Base-by-base conservation (phyloP, 2,329 filamentous ascomycete genomes). In the Hypoxylon sp. region DNA sequence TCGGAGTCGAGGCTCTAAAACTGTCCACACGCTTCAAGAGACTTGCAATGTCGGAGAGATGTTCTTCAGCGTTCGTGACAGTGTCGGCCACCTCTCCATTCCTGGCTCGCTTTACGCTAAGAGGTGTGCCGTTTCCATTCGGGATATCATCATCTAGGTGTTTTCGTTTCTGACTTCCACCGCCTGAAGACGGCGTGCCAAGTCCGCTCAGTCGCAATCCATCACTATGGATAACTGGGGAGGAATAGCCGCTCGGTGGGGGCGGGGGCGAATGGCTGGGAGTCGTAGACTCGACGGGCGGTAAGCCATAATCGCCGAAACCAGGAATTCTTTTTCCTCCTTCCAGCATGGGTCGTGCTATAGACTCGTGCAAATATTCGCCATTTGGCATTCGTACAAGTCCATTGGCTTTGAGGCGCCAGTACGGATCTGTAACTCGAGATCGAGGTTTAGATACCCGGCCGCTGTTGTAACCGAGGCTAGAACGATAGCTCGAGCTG, bases 321-420 rank as follows among this genome's bases (percentile, higher is more conserved):
- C 80, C 80, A 0, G 78, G 73, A 60, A 80, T 82, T 6, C 79
- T 79, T 67, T 81, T 82, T 27, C 81, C 81, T 50, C 81, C 79
- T 60, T 79, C 77, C 44, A 82, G 74, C 72, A 85, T 82, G 27
- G 85, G 82, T 37, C 81, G 73, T 11, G 84, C 85, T 44, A 89
- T 79, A 2, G 81, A 80, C 68, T 88, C 86, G 5, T 86, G 86
- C 2, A 87, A 72, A 67, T 85, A 86, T 53, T 84, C 82, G n/a
- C 86, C 82, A 68, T 88, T 83, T 3, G 84, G 81, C 81, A 87
- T 83, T 68, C 83, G 84, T 2, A 86, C 84, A 17, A 88, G 81
- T 5, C 77, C 77, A 35, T 70, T 74, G 10, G 77, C 77, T 57
- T 78, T 79, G 50, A 81, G 67, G 31, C 78, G 76, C 79, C 80